A percentile compares a stretch with the other conserved stretches of the same genome.
Conservation (phyloP, 345 rosid genomes). For the Excoecaria agallocha region DNA sequence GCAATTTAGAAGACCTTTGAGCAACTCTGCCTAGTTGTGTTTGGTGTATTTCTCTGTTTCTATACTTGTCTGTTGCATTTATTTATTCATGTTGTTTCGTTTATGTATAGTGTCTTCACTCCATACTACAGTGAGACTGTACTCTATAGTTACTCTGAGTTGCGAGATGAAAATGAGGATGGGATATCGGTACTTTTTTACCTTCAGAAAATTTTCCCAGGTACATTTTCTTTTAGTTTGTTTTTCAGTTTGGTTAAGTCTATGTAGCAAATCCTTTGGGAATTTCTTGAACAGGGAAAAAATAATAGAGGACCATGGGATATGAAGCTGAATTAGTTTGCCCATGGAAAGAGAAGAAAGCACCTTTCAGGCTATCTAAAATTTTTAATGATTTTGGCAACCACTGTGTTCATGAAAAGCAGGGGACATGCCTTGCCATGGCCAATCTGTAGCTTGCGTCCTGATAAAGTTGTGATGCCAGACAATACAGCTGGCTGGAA, state of each 20-base stretch:
- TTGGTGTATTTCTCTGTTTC: constrained; percentile 13
- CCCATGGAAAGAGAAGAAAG: background rate
- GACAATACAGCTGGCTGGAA: background rate
- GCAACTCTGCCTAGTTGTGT: constrained; percentile 1
- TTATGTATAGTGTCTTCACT: constrained; percentile 77
- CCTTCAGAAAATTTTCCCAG: constrained; percentile 98
- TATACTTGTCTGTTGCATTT: background rate
- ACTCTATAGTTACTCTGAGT: constrained; percentile 81
- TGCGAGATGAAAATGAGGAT: constrained; percentile 94
- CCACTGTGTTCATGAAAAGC: background rate
- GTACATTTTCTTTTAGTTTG: constrained; percentile 34
- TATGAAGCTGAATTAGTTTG: background rate
- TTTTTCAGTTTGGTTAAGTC: constrained; percentile 3
- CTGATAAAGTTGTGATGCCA: background rate
- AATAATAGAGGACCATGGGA: background rate
- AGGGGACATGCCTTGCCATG: background rate
- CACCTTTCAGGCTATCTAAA: background rate
- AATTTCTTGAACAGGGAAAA: background rate
- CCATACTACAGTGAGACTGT: constrained; percentile 99
- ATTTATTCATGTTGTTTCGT: background rate
- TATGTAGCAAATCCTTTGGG: background rate
- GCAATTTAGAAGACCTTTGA: constrained; percentile 5
- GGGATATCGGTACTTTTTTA: constrained; percentile 96
- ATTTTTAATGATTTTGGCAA: background rate
- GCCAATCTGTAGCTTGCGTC: background rate